These are phyloP conservation scores for Lentinus tigrinus DNA, from an alignment of 768 basidiomycete species.

Conservation along the genomic window DNA sequence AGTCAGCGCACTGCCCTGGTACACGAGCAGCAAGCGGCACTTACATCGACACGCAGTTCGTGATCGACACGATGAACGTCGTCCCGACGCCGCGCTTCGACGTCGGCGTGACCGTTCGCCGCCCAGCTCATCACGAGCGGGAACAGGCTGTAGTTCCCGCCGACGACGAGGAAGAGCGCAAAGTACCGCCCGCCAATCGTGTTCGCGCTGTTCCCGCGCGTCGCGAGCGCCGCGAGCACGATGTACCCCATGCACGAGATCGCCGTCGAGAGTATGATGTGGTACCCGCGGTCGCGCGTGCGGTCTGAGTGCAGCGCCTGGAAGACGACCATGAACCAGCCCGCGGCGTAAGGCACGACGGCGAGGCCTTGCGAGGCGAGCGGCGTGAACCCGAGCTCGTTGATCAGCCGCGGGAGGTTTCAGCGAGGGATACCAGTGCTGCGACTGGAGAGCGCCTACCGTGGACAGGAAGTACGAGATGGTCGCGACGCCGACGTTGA, in stretches of 20 bases:
- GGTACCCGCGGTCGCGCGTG: conserved; percentile 53
- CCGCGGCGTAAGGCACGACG: conserved; percentile 55
- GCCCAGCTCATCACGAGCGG: conserved; percentile 66
- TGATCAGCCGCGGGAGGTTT: conserved; percentile 42
- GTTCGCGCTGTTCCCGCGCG: conserved; percentile 39
- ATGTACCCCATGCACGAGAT: conserved; percentile 52
- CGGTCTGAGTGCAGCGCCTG: conserved; percentile 57
- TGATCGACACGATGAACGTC: conserved; percentile 58
- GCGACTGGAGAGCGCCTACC: conserved; percentile 27
- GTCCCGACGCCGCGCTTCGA: conserved; percentile 61
- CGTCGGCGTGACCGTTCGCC: conserved; percentile 57
- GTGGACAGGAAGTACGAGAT: conserved; percentile 57
- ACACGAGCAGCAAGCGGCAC: conserved; percentile 18
- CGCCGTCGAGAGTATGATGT: conserved; percentile 49
- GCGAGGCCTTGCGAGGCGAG: conserved; percentile 59
- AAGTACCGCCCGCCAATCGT: conserved; percentile 56
- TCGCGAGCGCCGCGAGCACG: conserved; percentile 44
- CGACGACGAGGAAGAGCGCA: conserved; percentile 55
- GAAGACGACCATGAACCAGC: conserved; percentile 55
- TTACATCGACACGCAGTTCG: conserved; percentile 57
- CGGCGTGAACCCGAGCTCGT: conserved; percentile 52
- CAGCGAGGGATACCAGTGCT: neutral
- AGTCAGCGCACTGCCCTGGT: neutral
- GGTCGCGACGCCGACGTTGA: conserved; percentile 57
- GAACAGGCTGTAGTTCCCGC: conserved; percentile 54